Base-by-base conservation (phyloP, 306 rosid genomes). In the Glycyrrhiza uralensis region DNA sequence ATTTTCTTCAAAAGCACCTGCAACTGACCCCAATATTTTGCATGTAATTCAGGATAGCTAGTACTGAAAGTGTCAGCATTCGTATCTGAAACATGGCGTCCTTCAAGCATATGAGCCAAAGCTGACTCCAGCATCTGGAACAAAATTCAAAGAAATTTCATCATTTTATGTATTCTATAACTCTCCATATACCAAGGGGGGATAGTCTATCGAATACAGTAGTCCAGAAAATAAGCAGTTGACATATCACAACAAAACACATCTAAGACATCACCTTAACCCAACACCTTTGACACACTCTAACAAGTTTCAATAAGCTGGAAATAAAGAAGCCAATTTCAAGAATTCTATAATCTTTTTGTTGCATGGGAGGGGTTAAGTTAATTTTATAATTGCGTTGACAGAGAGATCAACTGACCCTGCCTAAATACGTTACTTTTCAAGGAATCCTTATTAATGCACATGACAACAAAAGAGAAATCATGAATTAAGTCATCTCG, bases 1-100 rank as follows among this genome's bases (percentile, higher is more conserved):
- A 93, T 86, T 83, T 87, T 93, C 90, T 87, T 93, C 87, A 93
- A 79, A 72, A 93, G 86, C 91, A 76, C 84, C 81, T 87, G 97
- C 84, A 89, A 64, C 69, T 87, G 94, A 42, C 83, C 78, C 96
- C 96, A 93, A 74, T 91, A 93, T 76, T 82, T 87, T 50, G 90
- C 86, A 72, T 89, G 90, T 36, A 86, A 35, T 59, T 87, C 96
- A 1, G 88, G 85, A 76, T 81, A 18, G 46, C 71, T 63, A 44
- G 50, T 76, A 51, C 69, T 62, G 79, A 75, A 77, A 20, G 79
- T 78, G 73, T 90, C 92, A 1, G 41, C 66, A 71, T 77, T 57
- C n/a, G 77, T 26, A 71, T 87, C 81, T 0, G 88, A 79, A 26
- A 93, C 60, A 38, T 84, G 85, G 13, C 89, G 97, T 62, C 90